These are phyloP conservation scores for Neurospora tetraspora DNA, from an alignment of 495 filamentous ascomycete genomes.

Conservation along the genomic window DNA sequence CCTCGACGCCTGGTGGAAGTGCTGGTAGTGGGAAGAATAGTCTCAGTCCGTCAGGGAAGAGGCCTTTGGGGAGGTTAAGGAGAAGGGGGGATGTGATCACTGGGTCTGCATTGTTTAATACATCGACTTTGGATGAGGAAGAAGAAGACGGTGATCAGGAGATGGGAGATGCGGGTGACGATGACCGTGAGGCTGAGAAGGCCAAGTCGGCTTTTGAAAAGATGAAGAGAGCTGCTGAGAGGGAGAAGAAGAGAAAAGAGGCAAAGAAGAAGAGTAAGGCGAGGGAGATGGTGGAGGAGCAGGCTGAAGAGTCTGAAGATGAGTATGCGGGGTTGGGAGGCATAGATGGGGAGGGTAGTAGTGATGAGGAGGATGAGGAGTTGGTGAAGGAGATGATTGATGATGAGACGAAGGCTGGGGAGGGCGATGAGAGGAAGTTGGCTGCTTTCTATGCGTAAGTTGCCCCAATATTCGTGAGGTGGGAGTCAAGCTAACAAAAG, in stretches of 20 bases:
- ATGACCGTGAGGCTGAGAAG: conserved; percentile 26
- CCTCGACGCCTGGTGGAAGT: conserved; percentile 29
- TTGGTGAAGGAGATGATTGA: conserved; percentile 81
- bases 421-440: conserved; percentile 65
- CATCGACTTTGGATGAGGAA: conserved; percentile 27
- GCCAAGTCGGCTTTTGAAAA: conserved; percentile 49
- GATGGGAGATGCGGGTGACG: conserved; percentile 38
- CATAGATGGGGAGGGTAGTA: conserved; percentile 75
- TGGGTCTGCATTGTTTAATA: conserved; percentile 12
- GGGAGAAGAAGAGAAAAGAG: conserved; percentile 36
- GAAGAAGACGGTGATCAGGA: conserved; percentile 43
- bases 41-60: conserved; percentile 1
- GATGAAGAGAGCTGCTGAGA: conserved; percentile 61
- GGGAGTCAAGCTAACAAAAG: conserved; percentile 12
- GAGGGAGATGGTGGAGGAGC: conserved; percentile 79
- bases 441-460: conserved; percentile 86
- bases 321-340: conserved; percentile 95
- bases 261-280: conserved; percentile 77
- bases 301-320: conserved; percentile 95
- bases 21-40: conserved; percentile 29
- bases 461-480: too few relatives aligned
- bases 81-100: conserved; percentile 26
- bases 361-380: conserved; percentile 50
- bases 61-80: conserved; percentile 40
- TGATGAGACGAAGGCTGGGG: conserved; percentile 55